Evolutionary conservation across 2,329 filamentous ascomycete species (phyloP), one percentile per base, ranked within the genome.

Genomic region (Tolypocladium paradoxum): DNA sequence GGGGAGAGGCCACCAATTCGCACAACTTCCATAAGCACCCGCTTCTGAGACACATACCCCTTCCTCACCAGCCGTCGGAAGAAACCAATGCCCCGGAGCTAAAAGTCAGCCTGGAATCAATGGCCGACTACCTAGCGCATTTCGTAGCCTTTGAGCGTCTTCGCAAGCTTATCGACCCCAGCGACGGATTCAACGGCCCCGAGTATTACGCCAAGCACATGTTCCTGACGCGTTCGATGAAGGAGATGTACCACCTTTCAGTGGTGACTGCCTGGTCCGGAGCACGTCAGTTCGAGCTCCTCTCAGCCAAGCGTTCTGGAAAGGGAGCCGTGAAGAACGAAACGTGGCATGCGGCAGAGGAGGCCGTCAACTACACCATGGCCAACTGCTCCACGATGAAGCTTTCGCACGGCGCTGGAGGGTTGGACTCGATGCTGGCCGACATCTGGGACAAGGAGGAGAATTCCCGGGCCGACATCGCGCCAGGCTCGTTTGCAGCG

Each of bases 401-500:
- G 53, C 63, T 71, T n/a, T 65, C 63, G 1, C 68, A 68, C 54
- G 68, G 51, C 1, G 47, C 62, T 0, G 65, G 66, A 51, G 57
- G 57, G 1, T 36, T 68, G 36, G 57, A 60, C 24, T 54, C 47
- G 6, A 53, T 50, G 38, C 46, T 65, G 18, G 68, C 68, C 0
- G 54, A 58, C 6, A 49, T 70, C 11, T 60, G 65, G 48, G 67
- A 70, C 49, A 48, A 55, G 54, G 54, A 59, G 18, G 68, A 69
- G 51, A 64, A 70, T 48, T 56, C 62, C 36, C 62, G 60, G 11
- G 65, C 60, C 24, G 65, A 70, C 51, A 56, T 57, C 24, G 61
- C 54, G 14, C 57, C 61, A 3, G 68, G 64, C 2, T 68, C 69
- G 0, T 70, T 70, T 60, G 67, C 63, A 2, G 68, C 68, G 52